Percentiles rank a stretch among this genome's conserved stretches.
phyloP scores from a whole-genome alignment of 2,329 filamentous ascomycete species.

The Venturia oleaginea region DNA sequence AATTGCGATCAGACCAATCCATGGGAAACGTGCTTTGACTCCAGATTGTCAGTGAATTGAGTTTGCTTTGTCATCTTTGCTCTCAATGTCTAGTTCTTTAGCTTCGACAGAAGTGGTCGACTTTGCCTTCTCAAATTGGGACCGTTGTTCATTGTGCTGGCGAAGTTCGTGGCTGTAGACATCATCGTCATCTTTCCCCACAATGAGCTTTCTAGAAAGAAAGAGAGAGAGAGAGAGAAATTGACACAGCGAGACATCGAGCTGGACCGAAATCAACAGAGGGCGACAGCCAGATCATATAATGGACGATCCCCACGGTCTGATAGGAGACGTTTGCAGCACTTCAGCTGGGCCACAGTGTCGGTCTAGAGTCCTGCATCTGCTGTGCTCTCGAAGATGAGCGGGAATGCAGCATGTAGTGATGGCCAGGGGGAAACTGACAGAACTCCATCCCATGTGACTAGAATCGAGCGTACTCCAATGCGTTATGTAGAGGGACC shows the following conservation, averaged over 20 bases:
- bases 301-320: background rate
- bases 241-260: too few relatives aligned
- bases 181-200: background rate
- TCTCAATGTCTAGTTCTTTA: background rate
- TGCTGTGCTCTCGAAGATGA: background rate
- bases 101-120: background rate
- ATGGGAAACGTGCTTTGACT: constrained; percentile 16
- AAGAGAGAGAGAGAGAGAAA: background rate
- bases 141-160: background rate
- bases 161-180: background rate
- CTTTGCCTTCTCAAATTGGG: background rate
- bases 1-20: constrained; percentile 18
- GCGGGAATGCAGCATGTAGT: background rate
- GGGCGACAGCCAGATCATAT: background rate
- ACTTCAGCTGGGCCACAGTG: background rate
- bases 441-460: background rate
- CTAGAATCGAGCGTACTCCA: background rate
- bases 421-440: background rate
- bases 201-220: background rate
- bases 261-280: too few relatives aligned
- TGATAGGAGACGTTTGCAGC: background rate
- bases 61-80: background rate
- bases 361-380: background rate
- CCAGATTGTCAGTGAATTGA: constrained; percentile 1
- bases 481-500: too few relatives aligned